Base-by-base conservation (phyloP, 106 monocot species). In the Posidonia australis region DNA sequence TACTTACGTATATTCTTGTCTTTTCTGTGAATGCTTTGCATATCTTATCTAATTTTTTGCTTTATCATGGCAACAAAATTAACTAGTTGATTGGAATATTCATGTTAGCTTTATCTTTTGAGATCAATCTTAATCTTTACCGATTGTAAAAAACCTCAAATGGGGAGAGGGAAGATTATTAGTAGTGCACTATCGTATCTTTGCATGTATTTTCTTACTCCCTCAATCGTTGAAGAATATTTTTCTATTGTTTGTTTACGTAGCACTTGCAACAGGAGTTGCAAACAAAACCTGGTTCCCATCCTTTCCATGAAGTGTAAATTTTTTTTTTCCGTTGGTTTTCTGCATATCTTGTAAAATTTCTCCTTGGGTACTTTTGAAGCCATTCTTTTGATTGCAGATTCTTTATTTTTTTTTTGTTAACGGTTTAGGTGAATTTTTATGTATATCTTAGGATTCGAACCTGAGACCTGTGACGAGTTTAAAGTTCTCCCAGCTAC, bases 241-340 rank as follows among this genome's bases (percentile, higher is more conserved):
- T 5, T 43, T 1, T 54, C 14, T 13, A n/a, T n/a, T 46, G 13
- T 20, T 22, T 63, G 11, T 65, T 49, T 65, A 27, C 64, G 62
- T 77, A 92, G 92, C 77, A 69, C 4, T 75, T 92, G 26, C 83
- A 92, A 78, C 72, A 92, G 65, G 78, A 92, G 46, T 68, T 92
- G 66, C 78, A 81, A 72, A 64, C 68, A 49, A 80, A 83, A 17
- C 85, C 92, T 18, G 83, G 74, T 32, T 83, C 85, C 54, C 85
- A 68, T 77, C 92, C 92, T 62, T 92, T 92, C 67, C 77, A 92
- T 28, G 85, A 92, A 85, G 92, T 92, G 24, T 61, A 52, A 51
- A n/a, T n/a, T n/a, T n/a, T 54, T 42, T 24, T n/a, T n/a, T 48
- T 7, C 23, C 30, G 3, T 51, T 62, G 30, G 10, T 13, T 26